These are phyloP conservation scores for Tulasnella sp. DNA, from an alignment of 768 basidiomycete species.

Conservation along the genomic window DNA sequence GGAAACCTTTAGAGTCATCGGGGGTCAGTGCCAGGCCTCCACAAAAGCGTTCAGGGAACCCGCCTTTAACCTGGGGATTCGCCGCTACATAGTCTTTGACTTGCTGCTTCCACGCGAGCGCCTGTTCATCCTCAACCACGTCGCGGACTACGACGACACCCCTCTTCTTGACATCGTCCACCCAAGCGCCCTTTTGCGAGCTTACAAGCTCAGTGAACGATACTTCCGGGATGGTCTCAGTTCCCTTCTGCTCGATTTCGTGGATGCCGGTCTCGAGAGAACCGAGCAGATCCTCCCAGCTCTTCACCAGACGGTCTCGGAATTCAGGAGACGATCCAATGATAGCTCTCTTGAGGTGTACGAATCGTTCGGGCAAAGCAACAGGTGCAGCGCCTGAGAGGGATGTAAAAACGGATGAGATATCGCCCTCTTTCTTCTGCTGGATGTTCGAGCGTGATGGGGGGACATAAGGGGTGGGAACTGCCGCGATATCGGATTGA, in stretches of 20 bases:
- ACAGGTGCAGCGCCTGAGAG: constrained; percentile 30
- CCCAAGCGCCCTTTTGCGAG: neutral
- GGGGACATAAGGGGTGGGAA: neutral
- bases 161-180: constrained; percentile 32
- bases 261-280: constrained; percentile 37
- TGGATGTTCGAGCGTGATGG: neutral
- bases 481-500: neutral
- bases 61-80: constrained; percentile 23
- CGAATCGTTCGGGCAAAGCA: constrained; percentile 44
- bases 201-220: constrained; percentile 32
- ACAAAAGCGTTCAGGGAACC: neutral
- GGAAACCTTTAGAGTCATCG: constrained; percentile 39
- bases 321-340: constrained; percentile 29
- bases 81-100: constrained; percentile 22
- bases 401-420: constrained; percentile 38
- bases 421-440: constrained; percentile 29
- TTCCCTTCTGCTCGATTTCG: constrained; percentile 38
- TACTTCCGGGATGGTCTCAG: constrained; percentile 43
- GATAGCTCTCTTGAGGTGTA: constrained; percentile 44
- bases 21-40: neutral
- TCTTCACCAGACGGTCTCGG: constrained; percentile 28
- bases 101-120: constrained; percentile 34
- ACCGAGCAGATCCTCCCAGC: constrained; percentile 44
- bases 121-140: constrained; percentile 35
- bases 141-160: constrained; percentile 48